phyloP scores from a whole-genome alignment of 352 stramenopile species.

The Phytophthora brassicae region DNA sequence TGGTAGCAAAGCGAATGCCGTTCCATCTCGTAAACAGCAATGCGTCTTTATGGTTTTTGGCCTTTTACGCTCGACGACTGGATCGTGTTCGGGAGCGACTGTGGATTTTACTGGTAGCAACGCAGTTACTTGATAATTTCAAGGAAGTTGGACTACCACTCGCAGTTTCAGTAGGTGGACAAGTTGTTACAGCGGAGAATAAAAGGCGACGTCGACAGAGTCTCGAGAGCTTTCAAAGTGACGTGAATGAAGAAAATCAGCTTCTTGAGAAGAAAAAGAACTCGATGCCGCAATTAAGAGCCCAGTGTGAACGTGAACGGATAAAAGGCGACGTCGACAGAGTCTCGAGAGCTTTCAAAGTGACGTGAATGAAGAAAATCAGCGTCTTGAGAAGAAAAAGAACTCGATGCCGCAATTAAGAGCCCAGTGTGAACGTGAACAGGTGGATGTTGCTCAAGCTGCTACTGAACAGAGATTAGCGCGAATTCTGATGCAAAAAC shows the following conservation, averaged over 20 bases:
- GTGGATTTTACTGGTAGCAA: conserved; percentile 70
- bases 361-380: conserved; percentile 5
- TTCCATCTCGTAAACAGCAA: conserved; percentile 83
- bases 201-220: conserved; percentile 36
- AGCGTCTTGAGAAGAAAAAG: conserved; percentile 1
- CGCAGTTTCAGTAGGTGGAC: conserved; percentile 43
- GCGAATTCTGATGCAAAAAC: conserved; percentile 62
- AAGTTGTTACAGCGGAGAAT: conserved; percentile 46
- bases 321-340: conserved; percentile 35
- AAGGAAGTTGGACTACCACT: conserved; percentile 68
- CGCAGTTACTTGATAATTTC: conserved; percentile 68
- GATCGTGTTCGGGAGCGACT: conserved; percentile 61
- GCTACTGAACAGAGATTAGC: conserved; percentile 41
- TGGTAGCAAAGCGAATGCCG: conserved; percentile 75
- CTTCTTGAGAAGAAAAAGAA: conserved; percentile 6
- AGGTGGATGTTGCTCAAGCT: conserved; percentile 29
- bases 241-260: conserved; percentile 2
- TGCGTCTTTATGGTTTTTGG: conserved; percentile 67
- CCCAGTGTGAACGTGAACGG: conserved; percentile 12
- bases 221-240: conserved; percentile 19
- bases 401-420: conserved; percentile 11
- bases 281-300: conserved; percentile 8
- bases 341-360: conserved; percentile 24
- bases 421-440: conserved; percentile 11
- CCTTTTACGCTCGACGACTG: conserved; percentile 60